A percentile compares a stretch with the other conserved stretches of the same genome.
phyloP scores from a whole-genome alignment of 2,329 filamentous ascomycete genomes.

The Phoma sp. region DNA sequence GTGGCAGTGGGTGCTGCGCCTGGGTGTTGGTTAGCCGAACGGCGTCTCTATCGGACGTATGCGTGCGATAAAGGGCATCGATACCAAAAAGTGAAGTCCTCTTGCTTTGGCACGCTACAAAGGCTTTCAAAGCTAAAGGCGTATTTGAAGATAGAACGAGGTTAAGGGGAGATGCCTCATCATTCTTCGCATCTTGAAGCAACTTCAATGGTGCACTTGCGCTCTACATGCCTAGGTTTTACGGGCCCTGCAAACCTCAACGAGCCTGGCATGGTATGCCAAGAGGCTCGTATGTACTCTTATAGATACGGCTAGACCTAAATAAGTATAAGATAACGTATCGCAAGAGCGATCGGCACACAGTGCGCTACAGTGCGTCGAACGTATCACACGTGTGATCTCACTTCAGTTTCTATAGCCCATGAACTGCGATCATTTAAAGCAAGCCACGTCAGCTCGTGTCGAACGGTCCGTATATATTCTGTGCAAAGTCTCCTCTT shows the following conservation, averaged over 20 bases:
- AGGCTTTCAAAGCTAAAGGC: too few relatives aligned
- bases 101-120: too few relatives aligned
- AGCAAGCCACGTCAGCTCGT: not conserved
- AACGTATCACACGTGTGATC: not conserved
- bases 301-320: not conserved
- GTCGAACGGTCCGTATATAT: not conserved
- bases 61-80: too few relatives aligned
- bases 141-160: too few relatives aligned
- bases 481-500: not conserved
- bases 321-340: not conserved
- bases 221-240: too few relatives aligned
- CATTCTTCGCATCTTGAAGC: too few relatives aligned
- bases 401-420: not conserved
- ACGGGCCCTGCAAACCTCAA: too few relatives aligned
- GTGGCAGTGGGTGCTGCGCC: not conserved
- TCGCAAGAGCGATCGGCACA: not conserved
- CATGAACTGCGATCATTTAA: not conserved
- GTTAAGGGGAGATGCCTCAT: too few relatives aligned
- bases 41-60: too few relatives aligned
- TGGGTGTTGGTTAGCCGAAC: not conserved
- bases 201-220: too few relatives aligned
- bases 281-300: not conserved
- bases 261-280: too few relatives aligned
- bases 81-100: too few relatives aligned
- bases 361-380: not conserved